A percentile compares a stretch with the other conserved stretches of the same genome.
These are phyloP conservation scores for Pseudogymnoascus sp. DNA, from an alignment of 2,329 filamentous ascomycete species.

Conservation along the genomic window DNA sequence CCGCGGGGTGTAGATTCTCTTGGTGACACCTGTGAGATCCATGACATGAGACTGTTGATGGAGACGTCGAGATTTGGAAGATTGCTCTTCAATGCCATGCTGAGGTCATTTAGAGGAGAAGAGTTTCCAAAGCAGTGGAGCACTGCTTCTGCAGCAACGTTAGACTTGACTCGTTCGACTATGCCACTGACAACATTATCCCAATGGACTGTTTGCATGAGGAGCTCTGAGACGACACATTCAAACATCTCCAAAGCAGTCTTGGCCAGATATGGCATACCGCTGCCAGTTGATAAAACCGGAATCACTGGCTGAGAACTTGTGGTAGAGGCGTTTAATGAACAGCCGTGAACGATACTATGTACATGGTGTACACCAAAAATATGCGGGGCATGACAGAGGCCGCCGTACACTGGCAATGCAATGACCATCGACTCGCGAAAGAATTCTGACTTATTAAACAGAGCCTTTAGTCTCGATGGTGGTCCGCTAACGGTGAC, in stretches of 20 bases:
- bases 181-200: conserved; percentile 4
- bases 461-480: background rate
- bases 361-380: background rate
- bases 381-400: background rate
- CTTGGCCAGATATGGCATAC: background rate
- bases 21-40: background rate
- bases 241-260: background rate
- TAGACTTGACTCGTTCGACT: background rate
- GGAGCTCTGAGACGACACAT: background rate
- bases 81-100: background rate
- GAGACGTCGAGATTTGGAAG: background rate
- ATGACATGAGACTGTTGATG: background rate
- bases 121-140: background rate
- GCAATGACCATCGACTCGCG: background rate
- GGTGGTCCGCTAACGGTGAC: background rate
- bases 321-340: background rate
- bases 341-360: background rate
- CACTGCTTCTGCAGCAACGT: background rate
- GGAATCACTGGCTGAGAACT: background rate
- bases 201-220: background rate
- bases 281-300: background rate
- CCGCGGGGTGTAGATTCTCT: conserved; percentile 20
- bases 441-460: background rate
- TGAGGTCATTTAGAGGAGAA: background rate
- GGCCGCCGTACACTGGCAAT: background rate